These are phyloP conservation scores for Penicillium sp. DNA, from an alignment of 2,329 filamentous ascomycete genomes.

Conservation along the genomic window DNA sequence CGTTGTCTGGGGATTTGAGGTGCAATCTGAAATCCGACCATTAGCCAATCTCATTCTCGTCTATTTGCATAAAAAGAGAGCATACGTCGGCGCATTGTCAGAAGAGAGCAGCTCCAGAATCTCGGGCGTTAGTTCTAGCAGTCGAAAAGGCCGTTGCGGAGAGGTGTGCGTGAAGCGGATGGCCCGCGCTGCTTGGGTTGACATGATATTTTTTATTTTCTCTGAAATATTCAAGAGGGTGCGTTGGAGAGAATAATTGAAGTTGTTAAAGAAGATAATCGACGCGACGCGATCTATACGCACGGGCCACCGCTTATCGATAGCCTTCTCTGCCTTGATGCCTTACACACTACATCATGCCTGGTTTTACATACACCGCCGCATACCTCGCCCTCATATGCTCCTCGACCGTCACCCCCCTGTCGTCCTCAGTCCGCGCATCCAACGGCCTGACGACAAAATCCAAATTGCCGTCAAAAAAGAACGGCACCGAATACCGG, in stretches of 20 bases:
- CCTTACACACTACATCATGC: too few species aligned
- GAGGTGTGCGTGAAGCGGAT: conserved; percentile 39
- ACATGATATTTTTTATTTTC: too few species aligned
- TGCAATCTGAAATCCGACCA: conserved; percentile 31
- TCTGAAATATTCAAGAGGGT: too few species aligned
- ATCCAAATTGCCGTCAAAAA: conserved; percentile 30
- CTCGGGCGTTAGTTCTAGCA: conserved; percentile 59
- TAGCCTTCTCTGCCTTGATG: background rate
- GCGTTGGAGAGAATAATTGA: background rate
- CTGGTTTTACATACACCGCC: too few species aligned
- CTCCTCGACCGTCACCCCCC: background rate
- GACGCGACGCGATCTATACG: conserved; percentile 20
- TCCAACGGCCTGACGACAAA: background rate
- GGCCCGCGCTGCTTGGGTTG: conserved; percentile 33
- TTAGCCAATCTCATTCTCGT: background rate
- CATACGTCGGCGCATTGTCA: conserved; percentile 39
- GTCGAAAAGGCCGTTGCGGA: conserved; percentile 52
- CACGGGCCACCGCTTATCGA: conserved; percentile 34
- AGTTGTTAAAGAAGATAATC: background rate
- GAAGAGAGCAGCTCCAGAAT: conserved; percentile 52
- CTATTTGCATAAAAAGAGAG: background rate
- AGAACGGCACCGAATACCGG: conserved; percentile 33
- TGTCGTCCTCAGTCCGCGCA: background rate
- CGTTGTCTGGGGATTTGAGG: conserved; percentile 38
- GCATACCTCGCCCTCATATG: background rate